phyloP scores from a whole-genome alignment of 148 eudicot genomes.

The Vaccinium myrtillus region DNA sequence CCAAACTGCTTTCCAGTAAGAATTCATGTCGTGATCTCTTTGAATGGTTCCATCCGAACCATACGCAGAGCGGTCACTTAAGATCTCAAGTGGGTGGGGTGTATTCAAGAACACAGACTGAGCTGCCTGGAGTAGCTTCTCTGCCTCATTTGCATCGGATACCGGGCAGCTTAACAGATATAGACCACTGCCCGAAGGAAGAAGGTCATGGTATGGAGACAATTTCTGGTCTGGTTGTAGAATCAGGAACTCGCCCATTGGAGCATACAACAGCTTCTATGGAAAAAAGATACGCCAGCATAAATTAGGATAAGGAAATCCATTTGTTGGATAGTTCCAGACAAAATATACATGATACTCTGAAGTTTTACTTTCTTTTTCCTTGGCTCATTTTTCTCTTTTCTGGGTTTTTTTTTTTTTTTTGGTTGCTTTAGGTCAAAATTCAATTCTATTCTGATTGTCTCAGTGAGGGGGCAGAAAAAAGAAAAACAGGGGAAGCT shows the following conservation, averaged over 20 bases:
- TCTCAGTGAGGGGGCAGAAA: background rate
- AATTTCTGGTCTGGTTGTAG: slow-evolving; percentile 82
- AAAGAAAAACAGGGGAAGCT: background rate
- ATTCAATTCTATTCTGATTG: background rate
- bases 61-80: slow-evolving; percentile 84
- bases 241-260: slow-evolving; percentile 91
- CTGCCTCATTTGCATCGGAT: slow-evolving; percentile 41
- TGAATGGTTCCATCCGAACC: slow-evolving; percentile 75
- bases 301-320: background rate
- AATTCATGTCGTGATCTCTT: slow-evolving; percentile 86
- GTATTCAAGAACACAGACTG: slow-evolving; percentile 58
- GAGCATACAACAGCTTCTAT: slow-evolving; percentile 78
- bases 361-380: background rate
- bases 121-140: slow-evolving; percentile 68
- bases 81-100: slow-evolving; percentile 93
- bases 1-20: slow-evolving; percentile 66
- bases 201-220: slow-evolving; percentile 83
- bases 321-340: background rate
- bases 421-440: background rate
- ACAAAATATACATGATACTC: background rate
- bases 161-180: slow-evolving; percentile 52
- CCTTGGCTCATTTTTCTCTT: background rate
- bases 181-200: slow-evolving; percentile 84
- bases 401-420: background rate
- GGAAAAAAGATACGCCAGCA: background rate